A percentile compares a stretch with the other conserved stretches of the same genome.
Conservation (phyloP, 306 rosid genomes). For the Dalbergia cultrata region DNA sequence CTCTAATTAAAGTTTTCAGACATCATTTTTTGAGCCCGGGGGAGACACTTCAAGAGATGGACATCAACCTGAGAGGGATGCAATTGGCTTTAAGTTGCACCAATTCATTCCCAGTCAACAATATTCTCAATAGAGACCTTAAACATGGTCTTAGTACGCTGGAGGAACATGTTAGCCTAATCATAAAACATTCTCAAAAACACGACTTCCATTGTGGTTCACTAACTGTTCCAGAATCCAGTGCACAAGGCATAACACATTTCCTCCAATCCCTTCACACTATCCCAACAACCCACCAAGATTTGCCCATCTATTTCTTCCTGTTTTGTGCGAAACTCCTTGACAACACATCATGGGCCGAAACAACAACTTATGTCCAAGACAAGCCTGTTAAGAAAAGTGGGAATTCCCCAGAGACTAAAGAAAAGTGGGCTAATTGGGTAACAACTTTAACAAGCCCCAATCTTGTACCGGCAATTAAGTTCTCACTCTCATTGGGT, state of each 20-base stretch:
- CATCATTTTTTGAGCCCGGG: slow-evolving; percentile 31
- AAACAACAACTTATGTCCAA: neutral
- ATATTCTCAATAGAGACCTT: slow-evolving; percentile 42
- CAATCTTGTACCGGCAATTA: slow-evolving; percentile 56
- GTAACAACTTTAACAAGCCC: slow-evolving; percentile 27
- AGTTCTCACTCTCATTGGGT: slow-evolving; percentile 66
- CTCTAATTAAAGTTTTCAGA: slow-evolving; percentile 46
- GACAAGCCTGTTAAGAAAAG: neutral
- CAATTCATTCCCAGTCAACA: slow-evolving; percentile 56
- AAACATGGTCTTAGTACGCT: slow-evolving; percentile 54
- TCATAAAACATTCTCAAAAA: slow-evolving; percentile 43
- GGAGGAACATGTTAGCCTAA: slow-evolving; percentile 49
- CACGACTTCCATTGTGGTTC: slow-evolving; percentile 42
- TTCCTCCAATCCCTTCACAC: slow-evolving; percentile 60
- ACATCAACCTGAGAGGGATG: slow-evolving; percentile 63
- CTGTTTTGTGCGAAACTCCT: slow-evolving; percentile 65
- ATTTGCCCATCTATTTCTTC: slow-evolving; percentile 69
- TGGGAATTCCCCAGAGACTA: neutral
- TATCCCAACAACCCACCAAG: slow-evolving; percentile 54
- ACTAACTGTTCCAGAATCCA: slow-evolving; percentile 61
- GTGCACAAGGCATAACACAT: slow-evolving; percentile 38
- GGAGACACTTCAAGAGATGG: slow-evolving; percentile 54
- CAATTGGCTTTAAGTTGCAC: slow-evolving; percentile 59
- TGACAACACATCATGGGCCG: slow-evolving; percentile 31
- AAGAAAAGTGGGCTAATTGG: slow-evolving; percentile 37